Percentiles rank a stretch among this genome's conserved stretches.
These are phyloP conservation scores for Arthrocladium fulminans DNA, from an alignment of 2,329 filamentous ascomycete species.

Conservation along the genomic window DNA sequence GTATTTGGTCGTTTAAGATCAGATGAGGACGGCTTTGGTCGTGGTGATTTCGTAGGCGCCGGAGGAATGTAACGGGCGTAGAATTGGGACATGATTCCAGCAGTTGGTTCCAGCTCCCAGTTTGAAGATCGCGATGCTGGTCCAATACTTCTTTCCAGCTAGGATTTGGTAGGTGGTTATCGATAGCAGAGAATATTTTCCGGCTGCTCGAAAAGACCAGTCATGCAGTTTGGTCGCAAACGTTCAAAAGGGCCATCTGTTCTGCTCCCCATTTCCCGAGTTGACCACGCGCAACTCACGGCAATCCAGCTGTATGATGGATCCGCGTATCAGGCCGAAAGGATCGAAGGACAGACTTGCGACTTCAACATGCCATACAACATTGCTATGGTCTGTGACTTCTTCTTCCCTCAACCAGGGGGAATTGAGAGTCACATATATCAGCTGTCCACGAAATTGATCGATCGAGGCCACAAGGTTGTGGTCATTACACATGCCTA, in stretches of 20 bases:
- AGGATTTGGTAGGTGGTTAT: neutral
- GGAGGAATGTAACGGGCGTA: slow-evolving; percentile 41
- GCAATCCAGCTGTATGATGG: neutral
- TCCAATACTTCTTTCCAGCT: neutral
- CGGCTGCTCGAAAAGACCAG: neutral
- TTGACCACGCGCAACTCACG: too few relatives aligned
- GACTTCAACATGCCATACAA: slow-evolving; percentile 54
- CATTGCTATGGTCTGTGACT: slow-evolving; percentile 93
- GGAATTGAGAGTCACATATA: slow-evolving; percentile 98
- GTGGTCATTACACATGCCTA: slow-evolving; percentile 96
- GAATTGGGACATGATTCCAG: slow-evolving; percentile 36
- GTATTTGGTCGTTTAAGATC: slow-evolving; percentile 17
- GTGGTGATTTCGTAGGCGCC: neutral
- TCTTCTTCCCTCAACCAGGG: slow-evolving; percentile 96
- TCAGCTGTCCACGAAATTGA: slow-evolving; percentile 90
- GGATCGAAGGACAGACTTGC: too few relatives aligned
- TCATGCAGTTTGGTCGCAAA: neutral
- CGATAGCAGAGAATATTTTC: neutral
- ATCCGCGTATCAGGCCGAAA: neutral
- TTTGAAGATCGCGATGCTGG: neutral
- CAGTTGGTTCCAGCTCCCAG: neutral
- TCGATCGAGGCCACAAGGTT: slow-evolving; percentile 95
- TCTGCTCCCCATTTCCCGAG: too few relatives aligned
- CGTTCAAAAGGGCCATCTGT: neutral
- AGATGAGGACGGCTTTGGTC: slow-evolving; percentile 1